phyloP scores from a whole-genome alignment of 2,329 filamentous ascomycete species.

The Incumbomyces lentus region DNA sequence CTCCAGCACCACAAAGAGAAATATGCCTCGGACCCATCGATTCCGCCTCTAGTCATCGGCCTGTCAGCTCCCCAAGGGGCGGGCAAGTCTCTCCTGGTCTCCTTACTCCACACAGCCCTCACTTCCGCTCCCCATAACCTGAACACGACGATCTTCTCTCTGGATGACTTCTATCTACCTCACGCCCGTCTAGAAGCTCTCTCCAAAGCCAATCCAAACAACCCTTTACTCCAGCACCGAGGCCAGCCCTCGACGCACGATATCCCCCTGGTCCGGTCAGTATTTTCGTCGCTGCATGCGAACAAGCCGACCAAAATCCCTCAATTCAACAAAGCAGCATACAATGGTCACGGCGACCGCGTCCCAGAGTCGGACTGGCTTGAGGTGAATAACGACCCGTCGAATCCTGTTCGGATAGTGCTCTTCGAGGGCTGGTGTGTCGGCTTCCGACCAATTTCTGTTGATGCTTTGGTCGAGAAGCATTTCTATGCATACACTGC shows the following conservation, averaged over 20 bases:
- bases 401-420: conserved; percentile 47
- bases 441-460: conserved; percentile 61
- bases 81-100: conserved; percentile 82
- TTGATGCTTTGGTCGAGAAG: conserved; percentile 44
- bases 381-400: conserved; percentile 32
- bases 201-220: conserved; percentile 54
- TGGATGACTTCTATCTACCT: conserved; percentile 82
- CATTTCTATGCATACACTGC: conserved; percentile 39
- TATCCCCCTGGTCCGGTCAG: conserved; percentile 48
- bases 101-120: conserved; percentile 53
- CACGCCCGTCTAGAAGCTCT: conserved; percentile 58
- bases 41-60: conserved; percentile 69
- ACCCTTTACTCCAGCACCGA: conserved; percentile 67
- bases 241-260: conserved; percentile 83
- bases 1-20: conserved; percentile 43
- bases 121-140: conserved; percentile 44
- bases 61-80: conserved; percentile 87
- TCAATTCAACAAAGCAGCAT: conserved; percentile 73
- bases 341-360: conserved; percentile 66
- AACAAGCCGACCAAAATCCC: conserved; percentile 53
- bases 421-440: conserved; percentile 89
- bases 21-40: conserved; percentile 21
- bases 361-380: conserved; percentile 53
- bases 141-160: conserved; percentile 61
- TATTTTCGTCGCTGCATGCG: conserved; percentile 51